Evolutionary conservation across 2,329 filamentous ascomycete genomes (phyloP).

Genomic region (Exophiala dermatitidis): DNA sequence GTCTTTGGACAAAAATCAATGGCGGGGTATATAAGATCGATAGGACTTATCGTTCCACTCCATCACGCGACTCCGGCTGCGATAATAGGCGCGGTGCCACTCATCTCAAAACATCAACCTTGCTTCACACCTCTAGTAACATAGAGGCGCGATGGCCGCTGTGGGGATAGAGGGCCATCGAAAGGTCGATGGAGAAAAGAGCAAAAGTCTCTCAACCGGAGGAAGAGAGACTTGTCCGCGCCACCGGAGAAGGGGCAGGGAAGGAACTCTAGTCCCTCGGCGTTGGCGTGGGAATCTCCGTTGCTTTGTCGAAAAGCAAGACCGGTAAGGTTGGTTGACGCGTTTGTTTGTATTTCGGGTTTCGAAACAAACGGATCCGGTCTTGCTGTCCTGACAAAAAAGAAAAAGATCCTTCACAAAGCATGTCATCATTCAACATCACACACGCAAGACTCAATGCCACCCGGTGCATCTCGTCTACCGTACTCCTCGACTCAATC

Average conservation of each 20-base stretch:
- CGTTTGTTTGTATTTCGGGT: not conserved
- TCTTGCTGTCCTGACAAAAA: not conserved
- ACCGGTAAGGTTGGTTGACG: not conserved
- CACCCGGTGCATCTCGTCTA: slow-evolving; percentile 11
- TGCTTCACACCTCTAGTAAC: slow-evolving; percentile 15
- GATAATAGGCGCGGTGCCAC: slow-evolving; percentile 23
- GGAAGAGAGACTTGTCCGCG: slow-evolving; percentile 14
- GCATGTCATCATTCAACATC: slow-evolving; percentile 25
- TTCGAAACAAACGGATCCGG: slow-evolving; percentile 2
- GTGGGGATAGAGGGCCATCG: slow-evolving; percentile 20
- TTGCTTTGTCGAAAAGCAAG: not conserved
- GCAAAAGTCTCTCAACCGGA: slow-evolving; percentile 6
- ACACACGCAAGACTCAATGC: slow-evolving; percentile 20
- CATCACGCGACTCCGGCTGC: slow-evolving; percentile 28
- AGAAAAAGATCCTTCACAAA: slow-evolving; percentile 17
- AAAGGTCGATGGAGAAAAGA: slow-evolving; percentile 19
- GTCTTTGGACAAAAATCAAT: not conserved
- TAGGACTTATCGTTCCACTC: slow-evolving; percentile 28
- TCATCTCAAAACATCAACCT: slow-evolving; percentile 15
- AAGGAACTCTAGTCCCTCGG: slow-evolving; percentile 28
- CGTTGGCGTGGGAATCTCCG: slow-evolving; percentile 10
- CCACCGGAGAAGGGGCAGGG: slow-evolving; percentile 28
- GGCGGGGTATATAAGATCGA: slow-evolving; percentile 22
- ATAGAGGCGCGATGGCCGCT: slow-evolving; percentile 20
- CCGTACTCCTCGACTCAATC: slow-evolving; percentile 11